Percentiles rank a stretch among this genome's conserved stretches.
These are phyloP conservation scores for Talaromyces nanjingensis DNA, from an alignment of 495 filamentous ascomycete genomes.

Conservation along the genomic window DNA sequence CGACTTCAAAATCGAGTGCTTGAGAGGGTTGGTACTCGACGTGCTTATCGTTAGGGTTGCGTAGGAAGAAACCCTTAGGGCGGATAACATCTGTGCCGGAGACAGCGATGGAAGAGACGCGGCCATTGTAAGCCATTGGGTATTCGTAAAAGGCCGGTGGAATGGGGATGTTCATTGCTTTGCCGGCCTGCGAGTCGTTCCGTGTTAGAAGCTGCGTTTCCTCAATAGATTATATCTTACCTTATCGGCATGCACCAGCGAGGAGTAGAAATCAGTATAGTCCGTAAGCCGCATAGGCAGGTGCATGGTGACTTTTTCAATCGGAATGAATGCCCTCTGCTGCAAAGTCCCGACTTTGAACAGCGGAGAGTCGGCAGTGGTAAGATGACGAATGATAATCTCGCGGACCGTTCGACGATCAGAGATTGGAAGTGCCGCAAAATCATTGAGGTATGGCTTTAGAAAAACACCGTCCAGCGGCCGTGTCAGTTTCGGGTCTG, in stretches of 20 bases:
- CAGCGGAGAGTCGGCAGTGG: constrained; percentile 43
- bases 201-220: not conserved
- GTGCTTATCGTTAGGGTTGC: constrained; percentile 8
- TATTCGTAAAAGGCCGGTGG: constrained; percentile 1
- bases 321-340: constrained; percentile 32
- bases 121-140: constrained; percentile 29
- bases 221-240: not conserved
- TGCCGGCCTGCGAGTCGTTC: not conserved
- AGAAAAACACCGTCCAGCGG: not conserved
- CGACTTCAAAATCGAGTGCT: constrained; percentile 74
- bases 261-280: constrained; percentile 77
- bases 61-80: constrained; percentile 67
- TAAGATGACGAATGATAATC: constrained; percentile 44
- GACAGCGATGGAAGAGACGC: constrained; percentile 63
- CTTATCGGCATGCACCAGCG: not conserved
- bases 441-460: constrained; percentile 62
- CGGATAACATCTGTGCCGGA: constrained; percentile 64
- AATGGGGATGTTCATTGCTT: not conserved
- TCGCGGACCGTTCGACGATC: constrained; percentile 34
- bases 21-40: constrained; percentile 45
- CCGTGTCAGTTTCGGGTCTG: not conserved
- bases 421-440: constrained; percentile 59
- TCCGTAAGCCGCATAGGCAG: constrained; percentile 75
- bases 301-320: constrained; percentile 49
- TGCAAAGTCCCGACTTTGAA: constrained; percentile 44